Evolutionary conservation across 1,139 yeast species (phyloP).

Genomic region (Hyphopichia fennica): DNA sequence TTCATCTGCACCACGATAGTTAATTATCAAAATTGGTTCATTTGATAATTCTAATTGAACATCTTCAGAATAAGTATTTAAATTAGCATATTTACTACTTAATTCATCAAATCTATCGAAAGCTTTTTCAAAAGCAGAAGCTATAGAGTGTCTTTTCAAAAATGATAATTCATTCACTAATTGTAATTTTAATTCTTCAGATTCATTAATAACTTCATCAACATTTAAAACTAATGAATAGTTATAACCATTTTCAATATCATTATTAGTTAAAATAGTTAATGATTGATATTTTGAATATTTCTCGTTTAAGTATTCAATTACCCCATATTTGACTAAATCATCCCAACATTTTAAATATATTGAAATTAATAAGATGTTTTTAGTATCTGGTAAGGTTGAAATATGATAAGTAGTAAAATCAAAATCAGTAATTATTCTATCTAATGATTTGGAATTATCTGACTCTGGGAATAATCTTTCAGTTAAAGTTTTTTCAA

Average conservation of each 20-base stretch:
- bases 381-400: slow-evolving; percentile 67
- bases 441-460: slow-evolving; percentile 62
- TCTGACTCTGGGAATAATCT: slow-evolving; percentile 33
- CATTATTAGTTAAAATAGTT: slow-evolving; percentile 22
- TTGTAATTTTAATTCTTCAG: slow-evolving; percentile 46
- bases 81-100: slow-evolving; percentile 51
- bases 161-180: slow-evolving; percentile 67
- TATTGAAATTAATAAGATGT: slow-evolving; percentile 65
- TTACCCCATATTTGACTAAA: slow-evolving; percentile 65
- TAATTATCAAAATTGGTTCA: slow-evolving; percentile 68
- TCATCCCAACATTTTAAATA: slow-evolving; percentile 78
- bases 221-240: slow-evolving; percentile 74
- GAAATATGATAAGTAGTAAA: slow-evolving; percentile 92
- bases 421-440: slow-evolving; percentile 92
- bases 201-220: slow-evolving; percentile 34
- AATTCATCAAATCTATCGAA: slow-evolving; percentile 75
- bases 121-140: slow-evolving; percentile 90
- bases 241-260: slow-evolving; percentile 77
- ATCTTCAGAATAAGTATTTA: slow-evolving; percentile 51
- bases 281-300: slow-evolving; percentile 35
- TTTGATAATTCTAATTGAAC: slow-evolving; percentile 47
- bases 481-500: slow-evolving; percentile 43
- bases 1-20: slow-evolving; percentile 87
- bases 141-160: slow-evolving; percentile 82
- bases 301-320: slow-evolving; percentile 39